Evolutionary conservation across 345 rosid genomes (phyloP), one percentile per base, ranked within the genome.

Genomic region (rapeseed (Brassica napus)): DNA sequence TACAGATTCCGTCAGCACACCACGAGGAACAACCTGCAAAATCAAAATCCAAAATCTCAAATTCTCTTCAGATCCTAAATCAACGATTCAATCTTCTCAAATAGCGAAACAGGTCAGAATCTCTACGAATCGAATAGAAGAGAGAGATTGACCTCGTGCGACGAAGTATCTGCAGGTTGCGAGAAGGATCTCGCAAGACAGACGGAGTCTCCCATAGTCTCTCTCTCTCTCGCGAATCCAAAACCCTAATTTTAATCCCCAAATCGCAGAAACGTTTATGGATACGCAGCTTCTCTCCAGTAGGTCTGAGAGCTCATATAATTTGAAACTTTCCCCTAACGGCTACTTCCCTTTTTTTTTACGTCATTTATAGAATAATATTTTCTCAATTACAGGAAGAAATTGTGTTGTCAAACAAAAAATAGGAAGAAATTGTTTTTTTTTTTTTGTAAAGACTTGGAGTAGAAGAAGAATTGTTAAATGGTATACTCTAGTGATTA

Each of bases 131-230:
- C 15, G 16, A 76, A 78, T 11, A 0, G 11, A 47, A 44, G 1
- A 47, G 24, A 21, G 30, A 47, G 47, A 81, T 86, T 60, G 14
- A 91, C 98, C 96, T 90, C 87, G 75, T 76, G 86, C 31, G 88
- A 86, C 31, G 90, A 84, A 67, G 69, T 52, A 37, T 73, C 87
- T 16, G 92, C 79, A 63, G 97, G 97, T 74, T 91, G 97, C 78
- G 99, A 91, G 79, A 93, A 90, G 1, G 97, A 91, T 87, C 96
- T 89, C 83, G 73, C 57, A 28, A 93, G 90, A 81, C 88, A 86
- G 11, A 69, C 58, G 47, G 83, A 63, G 71, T 80, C 83, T 9
- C 76, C 79, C 83, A 80, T 79, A 6, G 57, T 14, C 15, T 47
- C 44, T 35, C 39, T 39, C 12, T 39, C 57, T 49, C 34, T n/a